These are phyloP conservation scores for Glebionis coronaria DNA, from an alignment of 129 eudicot species.

Conservation along the genomic window DNA sequence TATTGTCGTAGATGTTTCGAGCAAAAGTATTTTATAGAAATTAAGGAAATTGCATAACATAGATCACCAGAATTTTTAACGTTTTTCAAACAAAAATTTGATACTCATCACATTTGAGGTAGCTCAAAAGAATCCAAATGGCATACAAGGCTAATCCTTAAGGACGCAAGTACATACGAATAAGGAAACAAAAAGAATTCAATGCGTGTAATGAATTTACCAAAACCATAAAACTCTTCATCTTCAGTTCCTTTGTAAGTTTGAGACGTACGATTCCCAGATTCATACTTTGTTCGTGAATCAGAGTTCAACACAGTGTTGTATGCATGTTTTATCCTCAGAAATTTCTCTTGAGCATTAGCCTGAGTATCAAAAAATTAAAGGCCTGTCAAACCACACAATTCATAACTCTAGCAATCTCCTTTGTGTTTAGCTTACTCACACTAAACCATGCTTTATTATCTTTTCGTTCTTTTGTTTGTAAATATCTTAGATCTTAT, in stretches of 20 bases:
- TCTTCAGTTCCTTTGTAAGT: conserved; percentile 47
- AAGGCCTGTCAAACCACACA: conserved; percentile 5
- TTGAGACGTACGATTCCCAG: conserved; percentile 47
- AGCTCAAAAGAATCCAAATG: conserved; percentile 5
- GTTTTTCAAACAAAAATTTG: not conserved
- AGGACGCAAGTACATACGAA: conserved; percentile 4
- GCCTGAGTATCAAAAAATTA: conserved; percentile 45
- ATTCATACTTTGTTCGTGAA: conserved; percentile 51
- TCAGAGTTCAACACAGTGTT: conserved; percentile 67
- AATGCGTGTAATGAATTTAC: conserved; percentile 33
- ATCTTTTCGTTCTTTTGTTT: not conserved
- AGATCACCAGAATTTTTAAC: not conserved
- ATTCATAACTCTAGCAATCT: not conserved
- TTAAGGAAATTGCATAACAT: conserved; percentile 4
- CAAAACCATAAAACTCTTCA: conserved; percentile 90
- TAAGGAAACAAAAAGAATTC: not conserved
- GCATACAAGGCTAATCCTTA: not conserved
- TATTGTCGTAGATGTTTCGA: not conserved
- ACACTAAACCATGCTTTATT: not conserved
- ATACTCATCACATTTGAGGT: not conserved
- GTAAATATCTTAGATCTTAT: conserved; percentile 4
- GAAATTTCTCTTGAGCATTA: conserved; percentile 80
- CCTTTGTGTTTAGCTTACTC: not conserved
- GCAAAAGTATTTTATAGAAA: not conserved
- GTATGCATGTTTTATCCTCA: conserved; percentile 98